A percentile compares a stretch with the other conserved stretches of the same genome.
Conservation (phyloP, 805 yeast species). For the Saturnispora dispora region DNA sequence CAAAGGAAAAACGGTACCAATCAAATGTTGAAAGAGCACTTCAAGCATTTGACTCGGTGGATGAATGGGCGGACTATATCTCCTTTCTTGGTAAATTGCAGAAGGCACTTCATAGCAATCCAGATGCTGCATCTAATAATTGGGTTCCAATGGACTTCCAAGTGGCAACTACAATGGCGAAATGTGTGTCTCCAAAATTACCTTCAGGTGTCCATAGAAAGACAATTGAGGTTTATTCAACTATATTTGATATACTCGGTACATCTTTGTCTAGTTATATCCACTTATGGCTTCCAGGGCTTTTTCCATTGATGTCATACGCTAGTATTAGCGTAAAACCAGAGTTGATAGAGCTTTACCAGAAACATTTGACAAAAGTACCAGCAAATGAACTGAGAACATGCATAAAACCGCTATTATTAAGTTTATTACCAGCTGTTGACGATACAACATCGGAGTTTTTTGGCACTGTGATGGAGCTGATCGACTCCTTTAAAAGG, state of each 20-base stretch:
- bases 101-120: slow-evolving; percentile 52
- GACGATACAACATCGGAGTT: slow-evolving; percentile 90
- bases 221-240: slow-evolving; percentile 66
- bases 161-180: slow-evolving; percentile 63
- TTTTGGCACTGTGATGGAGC: slow-evolving; percentile 47
- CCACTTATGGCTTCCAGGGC: slow-evolving; percentile 84
- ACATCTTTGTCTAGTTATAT: slow-evolving; percentile 43
- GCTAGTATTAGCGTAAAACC: slow-evolving; percentile 88
- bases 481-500: slow-evolving; percentile 51
- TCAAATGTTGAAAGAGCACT: slow-evolving; percentile 67
- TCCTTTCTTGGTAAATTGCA: slow-evolving; percentile 74
- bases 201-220: slow-evolving; percentile 97
- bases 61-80: slow-evolving; percentile 98
- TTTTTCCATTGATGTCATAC: slow-evolving; percentile 80
- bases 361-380: slow-evolving; percentile 43
- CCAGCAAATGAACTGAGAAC: slow-evolving; percentile 41
- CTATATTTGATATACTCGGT: slow-evolving; percentile 58
- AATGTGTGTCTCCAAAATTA: slow-evolving; percentile 68
- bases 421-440: slow-evolving; percentile 75
- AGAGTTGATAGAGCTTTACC: slow-evolving; percentile 54
- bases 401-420: slow-evolving; percentile 58
- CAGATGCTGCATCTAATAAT: slow-evolving; percentile 32
- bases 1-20: slow-evolving; percentile 61
- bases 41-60: slow-evolving; percentile 65
- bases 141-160: slow-evolving; percentile 62